Base-by-base conservation (phyloP, 345 rosid genomes). In the Eucalyptus erythrocorys region DNA sequence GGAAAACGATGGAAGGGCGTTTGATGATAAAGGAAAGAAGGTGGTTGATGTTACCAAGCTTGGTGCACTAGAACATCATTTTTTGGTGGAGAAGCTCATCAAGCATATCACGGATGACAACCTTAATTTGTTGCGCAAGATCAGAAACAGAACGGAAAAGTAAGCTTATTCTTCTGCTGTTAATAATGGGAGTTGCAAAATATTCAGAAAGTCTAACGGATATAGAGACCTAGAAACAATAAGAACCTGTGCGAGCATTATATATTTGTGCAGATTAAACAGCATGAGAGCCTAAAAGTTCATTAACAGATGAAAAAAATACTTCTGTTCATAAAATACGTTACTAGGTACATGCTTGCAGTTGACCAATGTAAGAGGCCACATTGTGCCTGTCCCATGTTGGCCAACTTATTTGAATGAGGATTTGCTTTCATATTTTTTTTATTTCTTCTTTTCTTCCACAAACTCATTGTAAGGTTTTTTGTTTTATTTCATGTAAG, bases 81-180 rank as follows among this genome's bases (percentile, higher is more conserved):
- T 93, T 48, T 94, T 97, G 90, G 91, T 96, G 11, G 94, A 94
- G 79, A 96, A 94, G 86, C 95, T 96, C 87, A 93, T 96, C 92
- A 91, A 91, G 91, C 94, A 94, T 89, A 93, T 96, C 42, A 94
- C 94, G 76, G 90, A 94, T 81, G 99, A 96, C 87, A 96, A 97
- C 89, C 92, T 94, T 30, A 91, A 91, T 71, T 91, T 97, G 81
- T 87, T 96, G 85, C 89, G 64, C 48, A 94, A 92, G 86, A 92
- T 95, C 76, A 90, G 94, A 87, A 87, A 89, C 49, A 92, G 99
- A 89, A 89, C 93, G 40, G 91, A 94, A 89, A 93, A 91, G 99
- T 95, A 94, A 88, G 59, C 85, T 34, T 84, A 27, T 47, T 86
- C 53, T n/a, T 37, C 27, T 37, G 47, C 71, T 57, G 43, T 85